Base-by-base conservation (phyloP, 345 rosid genomes). In the Hypericum perforatum region DNA sequence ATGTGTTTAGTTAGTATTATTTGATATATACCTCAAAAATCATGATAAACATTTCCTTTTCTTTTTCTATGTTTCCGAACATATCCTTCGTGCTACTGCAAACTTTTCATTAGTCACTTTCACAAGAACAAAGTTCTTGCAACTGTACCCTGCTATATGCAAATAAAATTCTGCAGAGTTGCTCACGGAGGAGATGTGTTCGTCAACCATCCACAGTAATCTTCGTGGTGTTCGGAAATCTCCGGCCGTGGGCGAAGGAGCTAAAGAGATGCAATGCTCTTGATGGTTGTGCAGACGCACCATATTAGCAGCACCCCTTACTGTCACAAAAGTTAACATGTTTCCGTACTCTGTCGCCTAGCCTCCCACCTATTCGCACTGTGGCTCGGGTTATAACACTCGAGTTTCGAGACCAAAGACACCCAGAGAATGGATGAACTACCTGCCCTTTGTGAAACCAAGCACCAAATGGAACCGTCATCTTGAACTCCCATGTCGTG, bases 401-500 rank as follows among this genome's bases (percentile, higher is more conserved):
- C 43, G 8, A 11, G 5, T 2, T 29, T 14, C 16, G 5, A 51
- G 57, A 4, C 37, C 36, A 6, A 4, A 42, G 11, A 0, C 2
- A 7, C n/a, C n/a, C n/a, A n/a, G n/a, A n/a, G n/a, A n/a, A n/a
- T 8, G 32, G 16, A 36, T 12, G 7, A 32, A 32, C 40, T 74
- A 89, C 98, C 98, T 87, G 96, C 45, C 76, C 76, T 68, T 82
- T 87, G 88, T 91, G 95, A 68, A 84, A 85, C 98, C 98, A 91
- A 57, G 81, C 67, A 65, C 75, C 78, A 62, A 87, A 87, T 0
- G 90, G 88, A 52, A 82, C 86, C n/a, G 92, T 81, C 37, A 68
- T 66, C 41, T 66, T 58, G 61, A 91, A 82, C 16, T 72, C 62
- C 62, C 44, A 91, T 70, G 22, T 85, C 81, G 7, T 78, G 63